phyloP scores from a whole-genome alignment of 768 basidiomycete genomes.

The Mycena polygramma region DNA sequence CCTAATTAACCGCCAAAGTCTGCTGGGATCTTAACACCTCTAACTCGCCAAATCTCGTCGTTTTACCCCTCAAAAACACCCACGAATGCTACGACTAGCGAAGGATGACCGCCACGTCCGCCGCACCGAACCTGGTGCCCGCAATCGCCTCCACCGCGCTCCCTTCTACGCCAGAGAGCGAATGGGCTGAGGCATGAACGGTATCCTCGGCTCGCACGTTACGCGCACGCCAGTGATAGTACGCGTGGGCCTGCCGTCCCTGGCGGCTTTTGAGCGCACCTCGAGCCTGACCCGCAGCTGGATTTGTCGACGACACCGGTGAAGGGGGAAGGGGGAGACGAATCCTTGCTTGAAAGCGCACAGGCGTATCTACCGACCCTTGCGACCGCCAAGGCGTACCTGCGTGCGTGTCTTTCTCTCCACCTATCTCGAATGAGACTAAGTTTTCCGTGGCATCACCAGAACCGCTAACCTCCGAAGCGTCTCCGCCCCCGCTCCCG shows the following conservation, averaged over 20 bases:
- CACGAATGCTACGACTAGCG: no score
- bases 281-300: neutral
- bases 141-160: constrained; percentile 26
- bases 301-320: neutral
- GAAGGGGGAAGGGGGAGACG: neutral
- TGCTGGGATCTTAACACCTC: neutral
- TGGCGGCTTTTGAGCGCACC: neutral
- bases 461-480: no score
- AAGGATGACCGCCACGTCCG: neutral
- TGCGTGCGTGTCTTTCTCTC: constrained; percentile 7
- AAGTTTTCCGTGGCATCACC: no score
- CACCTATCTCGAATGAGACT: no score
- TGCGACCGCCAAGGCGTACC: neutral
- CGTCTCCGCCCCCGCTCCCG: no score
- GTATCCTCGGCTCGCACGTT: constrained; percentile 11
- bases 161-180: constrained; percentile 27
- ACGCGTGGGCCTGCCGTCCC: constrained; percentile 17
- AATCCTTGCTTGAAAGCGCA: neutral
- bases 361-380: neutral
- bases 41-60: neutral
- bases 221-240: constrained; percentile 17
- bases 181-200: constrained; percentile 25
- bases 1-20: neutral
- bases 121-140: constrained; percentile 24
- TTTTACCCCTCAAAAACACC: neutral